Conservation (phyloP, 352 stramenopile species). For the Globisporangium camurandrum region DNA sequence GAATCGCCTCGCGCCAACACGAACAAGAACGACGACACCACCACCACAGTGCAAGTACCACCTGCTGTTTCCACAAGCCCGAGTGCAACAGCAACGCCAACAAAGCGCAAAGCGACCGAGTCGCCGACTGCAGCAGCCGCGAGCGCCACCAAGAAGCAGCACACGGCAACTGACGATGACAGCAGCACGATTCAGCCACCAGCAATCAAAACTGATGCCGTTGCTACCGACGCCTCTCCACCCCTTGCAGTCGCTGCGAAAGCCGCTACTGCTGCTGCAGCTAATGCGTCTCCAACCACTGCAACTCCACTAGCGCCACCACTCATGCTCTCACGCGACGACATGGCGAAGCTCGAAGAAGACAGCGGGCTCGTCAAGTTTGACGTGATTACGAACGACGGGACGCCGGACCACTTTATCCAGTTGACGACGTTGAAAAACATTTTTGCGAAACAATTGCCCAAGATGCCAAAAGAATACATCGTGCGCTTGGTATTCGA, state of each 20-base stretch:
- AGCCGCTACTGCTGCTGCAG: neutral
- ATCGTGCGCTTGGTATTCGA: slow-evolving; percentile 99
- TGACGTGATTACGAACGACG: slow-evolving; percentile 89
- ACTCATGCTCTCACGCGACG: slow-evolving; percentile 72
- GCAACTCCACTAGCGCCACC: slow-evolving; percentile 13
- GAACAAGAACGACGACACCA: no score
- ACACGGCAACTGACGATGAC: no score
- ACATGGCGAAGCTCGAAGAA: slow-evolving; percentile 86
- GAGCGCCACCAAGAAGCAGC: no score
- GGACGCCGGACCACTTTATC: slow-evolving; percentile 77
- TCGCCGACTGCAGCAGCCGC: no score
- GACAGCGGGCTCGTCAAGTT: slow-evolving; percentile 75
- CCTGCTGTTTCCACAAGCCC: no score
- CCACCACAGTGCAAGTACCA: no score
- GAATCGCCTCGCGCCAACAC: no score
- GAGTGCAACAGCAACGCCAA: no score
- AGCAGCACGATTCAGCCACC: no score
- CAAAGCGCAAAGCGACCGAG: no score
- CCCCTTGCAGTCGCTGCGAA: neutral
- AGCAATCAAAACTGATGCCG: no score
- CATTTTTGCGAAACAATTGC: slow-evolving; percentile 96
- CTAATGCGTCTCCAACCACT: neutral
- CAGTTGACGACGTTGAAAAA: slow-evolving; percentile 96
- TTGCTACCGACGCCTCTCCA: no score
- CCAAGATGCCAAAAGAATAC: slow-evolving; percentile 99